Conservation (phyloP, 2,329 filamentous ascomycete species). For the Aspergillus novofumigatus region DNA sequence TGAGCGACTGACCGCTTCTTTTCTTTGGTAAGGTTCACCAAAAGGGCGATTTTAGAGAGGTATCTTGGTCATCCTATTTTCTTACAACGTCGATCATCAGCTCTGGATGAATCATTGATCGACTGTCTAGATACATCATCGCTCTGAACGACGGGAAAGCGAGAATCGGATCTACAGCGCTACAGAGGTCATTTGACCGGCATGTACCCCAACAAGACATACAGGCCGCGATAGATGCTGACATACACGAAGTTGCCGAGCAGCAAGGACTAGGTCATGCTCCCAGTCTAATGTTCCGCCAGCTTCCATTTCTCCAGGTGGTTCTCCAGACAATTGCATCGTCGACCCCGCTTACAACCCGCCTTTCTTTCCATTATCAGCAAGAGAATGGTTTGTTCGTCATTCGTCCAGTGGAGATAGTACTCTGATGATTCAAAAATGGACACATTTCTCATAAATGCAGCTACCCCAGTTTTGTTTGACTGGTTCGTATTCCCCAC, state of each 20-base stretch:
- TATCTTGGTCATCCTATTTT: no score
- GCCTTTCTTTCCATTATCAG: neutral
- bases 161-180: neutral
- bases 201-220: neutral
- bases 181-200: neutral
- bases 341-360: neutral
- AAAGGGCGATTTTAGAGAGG: neutral
- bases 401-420: no score
- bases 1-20: neutral
- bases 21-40: neutral
- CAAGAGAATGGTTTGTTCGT: neutral
- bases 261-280: neutral
- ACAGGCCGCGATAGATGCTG: neutral
- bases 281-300: neutral
- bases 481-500: neutral
- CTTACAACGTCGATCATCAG: neutral
- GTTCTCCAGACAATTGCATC: neutral
- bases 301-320: neutral
- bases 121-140: neutral
- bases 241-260: neutral
- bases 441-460: no score
- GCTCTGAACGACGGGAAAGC: neutral
- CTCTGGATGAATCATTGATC: neutral
- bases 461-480: neutral
- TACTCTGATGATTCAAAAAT: no score